phyloP scores from a whole-genome alignment of 108 stramenopile species.

The Stephanodiscus triporus region DNA sequence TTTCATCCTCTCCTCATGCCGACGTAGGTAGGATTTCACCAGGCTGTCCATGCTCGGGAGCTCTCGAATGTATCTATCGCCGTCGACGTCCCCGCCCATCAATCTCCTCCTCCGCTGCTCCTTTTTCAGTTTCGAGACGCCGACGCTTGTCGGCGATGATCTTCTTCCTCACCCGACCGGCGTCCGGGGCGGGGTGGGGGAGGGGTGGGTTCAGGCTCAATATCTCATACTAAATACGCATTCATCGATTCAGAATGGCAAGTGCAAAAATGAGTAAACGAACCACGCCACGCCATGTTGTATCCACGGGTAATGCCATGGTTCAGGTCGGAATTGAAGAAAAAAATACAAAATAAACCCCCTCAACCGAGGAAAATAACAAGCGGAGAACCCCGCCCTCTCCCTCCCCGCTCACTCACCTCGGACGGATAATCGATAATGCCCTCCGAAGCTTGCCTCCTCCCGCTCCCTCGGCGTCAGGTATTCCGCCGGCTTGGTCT shows the following conservation, averaged over 20 bases:
- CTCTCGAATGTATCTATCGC: background rate
- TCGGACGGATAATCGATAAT: constrained; percentile 76
- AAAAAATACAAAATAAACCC: background rate
- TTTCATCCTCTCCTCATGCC: constrained; percentile 39
- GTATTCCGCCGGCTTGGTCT: constrained; percentile 6
- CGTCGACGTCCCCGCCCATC: constrained; percentile 23
- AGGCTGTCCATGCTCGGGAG: constrained; percentile 58
- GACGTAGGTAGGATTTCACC: constrained; percentile 60
- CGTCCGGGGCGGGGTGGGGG: constrained; percentile 60
- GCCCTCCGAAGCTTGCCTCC: constrained; percentile 45
- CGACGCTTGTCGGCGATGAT: constrained; percentile 29
- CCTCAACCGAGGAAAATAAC: background rate
- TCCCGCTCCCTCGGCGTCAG: constrained; percentile 30
- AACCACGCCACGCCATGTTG: too few relatives aligned
- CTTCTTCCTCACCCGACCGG: constrained; percentile 49
- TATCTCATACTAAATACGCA: constrained; percentile 52
- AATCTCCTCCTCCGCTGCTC: constrained; percentile 17
- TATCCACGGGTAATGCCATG: background rate
- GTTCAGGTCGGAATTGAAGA: background rate
- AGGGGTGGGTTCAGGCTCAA: constrained; percentile 76
- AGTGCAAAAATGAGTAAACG: background rate
- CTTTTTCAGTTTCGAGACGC: constrained; percentile 19
- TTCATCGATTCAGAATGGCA: background rate
- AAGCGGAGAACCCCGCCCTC: background rate
- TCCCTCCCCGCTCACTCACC: constrained; percentile 4